Evolutionary conservation across 805 yeast species (phyloP), one percentile per base, ranked within the genome.

Genomic region (Cyberlindnera sargentensis): DNA sequence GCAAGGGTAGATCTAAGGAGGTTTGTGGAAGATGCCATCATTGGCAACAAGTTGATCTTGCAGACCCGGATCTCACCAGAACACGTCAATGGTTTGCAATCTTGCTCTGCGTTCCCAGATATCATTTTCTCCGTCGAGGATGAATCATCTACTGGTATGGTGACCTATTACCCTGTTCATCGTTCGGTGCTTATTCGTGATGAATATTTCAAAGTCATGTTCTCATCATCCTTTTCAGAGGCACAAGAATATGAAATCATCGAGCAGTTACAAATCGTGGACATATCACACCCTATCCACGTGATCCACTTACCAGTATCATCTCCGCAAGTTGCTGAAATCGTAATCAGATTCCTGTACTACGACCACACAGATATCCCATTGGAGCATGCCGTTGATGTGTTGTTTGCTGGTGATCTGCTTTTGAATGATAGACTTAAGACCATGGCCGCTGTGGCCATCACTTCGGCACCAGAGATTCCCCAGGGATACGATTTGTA

Each of bases 191-290:
- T 85, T 25, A 60, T 71, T 5, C 63, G 89, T 34, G 74, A 84
- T 3, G 82, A 76, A 36, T 84, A 81, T 58, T 85, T 76, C 53
- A 75, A 70, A 41, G 71, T 78, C 3, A 73, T 84, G 81, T 78
- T 85, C 55, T 58, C 66, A 8, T 78, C 85, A 2, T 58, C 70
- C 2, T 75, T 75, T 45, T 46, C 56, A 4, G 78, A 73, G 43
- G 53, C 58, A 5, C 48, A 44, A 10, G 45, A 43, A 24, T 55
- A 47, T 39, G 32, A 45, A 4, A 35, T 43, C 4, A 32, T 42
- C 8, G 50, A 49, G n/a, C 24, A 39, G 1, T 36, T 50, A 7
- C 34, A 47, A 4, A 46, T 51, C 7, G 37, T 49, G 7, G 53
- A 52, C 32, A 34, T 42, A 6, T 23, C 34, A 44, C 11, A 25